These are phyloP conservation scores for Botrytis tulipae DNA, from an alignment of 2,329 filamentous ascomycete species.

Conservation along the genomic window DNA sequence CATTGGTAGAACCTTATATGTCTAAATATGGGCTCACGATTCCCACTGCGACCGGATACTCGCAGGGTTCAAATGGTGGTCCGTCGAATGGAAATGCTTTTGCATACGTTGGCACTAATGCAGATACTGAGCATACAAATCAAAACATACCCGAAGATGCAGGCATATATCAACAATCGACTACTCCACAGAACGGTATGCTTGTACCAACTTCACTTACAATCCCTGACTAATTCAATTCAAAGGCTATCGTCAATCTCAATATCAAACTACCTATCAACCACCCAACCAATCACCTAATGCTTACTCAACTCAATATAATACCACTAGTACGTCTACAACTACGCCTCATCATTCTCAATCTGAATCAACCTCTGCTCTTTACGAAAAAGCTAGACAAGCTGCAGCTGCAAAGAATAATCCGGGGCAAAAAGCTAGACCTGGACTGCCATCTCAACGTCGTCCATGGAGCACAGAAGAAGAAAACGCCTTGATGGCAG, in stretches of 20 bases:
- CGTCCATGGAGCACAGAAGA: slow-evolving; percentile 87
- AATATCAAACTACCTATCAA: slow-evolving; percentile 32
- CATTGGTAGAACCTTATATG: slow-evolving; percentile 48
- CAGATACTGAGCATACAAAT: slow-evolving; percentile 21
- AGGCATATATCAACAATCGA: slow-evolving; percentile 19
- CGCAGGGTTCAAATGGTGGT: slow-evolving; percentile 1
- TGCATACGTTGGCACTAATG: slow-evolving; percentile 27
- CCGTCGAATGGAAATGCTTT: slow-evolving; percentile 10
- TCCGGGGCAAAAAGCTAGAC: slow-evolving; percentile 48
- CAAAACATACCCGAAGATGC: slow-evolving; percentile 23
- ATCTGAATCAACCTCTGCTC: slow-evolving; percentile 50
- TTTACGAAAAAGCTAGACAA: slow-evolving; percentile 56
- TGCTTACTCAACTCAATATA: slow-evolving; percentile 20
- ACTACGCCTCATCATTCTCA: slow-evolving; percentile 39
- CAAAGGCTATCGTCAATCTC: slow-evolving; percentile 16
- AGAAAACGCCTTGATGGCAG: slow-evolving; percentile 85
- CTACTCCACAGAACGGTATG: slow-evolving; percentile 22
- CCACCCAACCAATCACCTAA: slow-evolving; percentile 19
- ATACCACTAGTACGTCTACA: slow-evolving; percentile 10
- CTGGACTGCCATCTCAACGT: slow-evolving; percentile 55
- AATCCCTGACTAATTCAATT: background rate
- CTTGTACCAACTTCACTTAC: background rate
- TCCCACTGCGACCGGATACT: slow-evolving; percentile 23
- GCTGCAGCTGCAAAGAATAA: slow-evolving; percentile 55
- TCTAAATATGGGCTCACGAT: slow-evolving; percentile 35